Conservation (phyloP, 2,329 filamentous ascomycete species). For the Colletotrichum sublineola region DNA sequence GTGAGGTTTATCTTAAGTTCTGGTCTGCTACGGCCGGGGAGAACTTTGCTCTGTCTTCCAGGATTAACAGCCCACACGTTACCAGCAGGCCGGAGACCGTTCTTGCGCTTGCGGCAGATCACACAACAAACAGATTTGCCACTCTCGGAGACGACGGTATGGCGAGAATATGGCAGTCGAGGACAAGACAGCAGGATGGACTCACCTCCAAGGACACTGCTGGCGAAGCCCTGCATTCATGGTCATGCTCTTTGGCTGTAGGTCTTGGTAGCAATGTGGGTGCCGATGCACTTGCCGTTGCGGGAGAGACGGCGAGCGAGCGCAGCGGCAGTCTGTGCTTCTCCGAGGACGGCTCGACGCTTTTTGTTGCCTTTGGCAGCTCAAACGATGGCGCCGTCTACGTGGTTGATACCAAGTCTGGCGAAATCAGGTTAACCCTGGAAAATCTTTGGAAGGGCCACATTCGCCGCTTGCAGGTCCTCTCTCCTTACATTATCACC, state of each 20-base stretch:
- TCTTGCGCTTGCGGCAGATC: slow-evolving; percentile 80
- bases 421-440: slow-evolving; percentile 75
- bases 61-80: slow-evolving; percentile 86
- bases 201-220: slow-evolving; percentile 71
- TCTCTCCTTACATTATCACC: slow-evolving; percentile 81
- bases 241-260: slow-evolving; percentile 71
- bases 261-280: slow-evolving; percentile 49
- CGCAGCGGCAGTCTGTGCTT: slow-evolving; percentile 78
- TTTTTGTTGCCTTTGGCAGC: slow-evolving; percentile 76
- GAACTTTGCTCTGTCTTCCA: slow-evolving; percentile 81
- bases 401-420: slow-evolving; percentile 80
- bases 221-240: slow-evolving; percentile 75
- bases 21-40: slow-evolving; percentile 77
- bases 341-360: slow-evolving; percentile 85
- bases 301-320: slow-evolving; percentile 49
- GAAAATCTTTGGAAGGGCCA: slow-evolving; percentile 76
- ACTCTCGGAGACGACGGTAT: slow-evolving; percentile 86
- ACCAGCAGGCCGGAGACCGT: slow-evolving; percentile 69
- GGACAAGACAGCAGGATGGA: slow-evolving; percentile 76
- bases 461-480: slow-evolving; percentile 76
- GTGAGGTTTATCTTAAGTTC: slow-evolving; percentile 89
- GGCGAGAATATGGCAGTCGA: slow-evolving; percentile 86
- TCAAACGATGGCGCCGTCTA: slow-evolving; percentile 74
- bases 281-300: slow-evolving; percentile 50
- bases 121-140: slow-evolving; percentile 78